Base-by-base conservation (phyloP, 257 asterid species). In the Misopates orontium region DNA sequence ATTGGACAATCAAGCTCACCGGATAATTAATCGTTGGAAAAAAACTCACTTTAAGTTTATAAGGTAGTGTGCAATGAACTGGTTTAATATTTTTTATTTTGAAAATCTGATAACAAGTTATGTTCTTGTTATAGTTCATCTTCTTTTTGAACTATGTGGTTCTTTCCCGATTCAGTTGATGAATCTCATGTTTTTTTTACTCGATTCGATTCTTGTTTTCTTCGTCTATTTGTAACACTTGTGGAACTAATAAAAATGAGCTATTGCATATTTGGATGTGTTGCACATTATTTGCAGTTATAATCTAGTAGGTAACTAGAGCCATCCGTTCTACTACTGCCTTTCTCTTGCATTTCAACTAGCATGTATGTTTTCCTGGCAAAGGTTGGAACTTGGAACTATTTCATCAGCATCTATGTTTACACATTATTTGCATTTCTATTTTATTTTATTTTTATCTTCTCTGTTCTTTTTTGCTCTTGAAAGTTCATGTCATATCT, bases 261-360 rank as follows among this genome's bases (percentile, higher is more conserved):
- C 71, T 68, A 3, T 10, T 36, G 42, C 40, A 7, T 45, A 31
- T 13, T n/a, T 32, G 23, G 20, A 63, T 40, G 32, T 50, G 23
- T 40, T 50, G n/a, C n/a, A 28, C 39, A 57, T 44, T 44, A 23
- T 71, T 58, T 59, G 42, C 4, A n/a, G 22, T 20, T 56, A 8
- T 62, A 36, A 28, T 28, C 3, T 7, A 24, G 20, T 57, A 51
- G 50, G 55, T 70, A 64, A 22, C 32, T 31, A 24, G 23, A 32
- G 15, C 1, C 8, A 54, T 21, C 16, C 4, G 16, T 21, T 21
- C 45, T 15, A 15, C 8, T 66, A 16, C 10, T 11, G 60, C 24
- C 16, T 40, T 48, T 31, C 18, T 51, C 1, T 20, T 74, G 61
- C 67, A 41, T 40, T 21, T 64, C 61, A 55, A 39, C 41, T 66